A percentile compares a stretch with the other conserved stretches of the same genome.
Conservation (phyloP, 2,329 filamentous ascomycete genomes). For the Fonsecaea nubica region DNA sequence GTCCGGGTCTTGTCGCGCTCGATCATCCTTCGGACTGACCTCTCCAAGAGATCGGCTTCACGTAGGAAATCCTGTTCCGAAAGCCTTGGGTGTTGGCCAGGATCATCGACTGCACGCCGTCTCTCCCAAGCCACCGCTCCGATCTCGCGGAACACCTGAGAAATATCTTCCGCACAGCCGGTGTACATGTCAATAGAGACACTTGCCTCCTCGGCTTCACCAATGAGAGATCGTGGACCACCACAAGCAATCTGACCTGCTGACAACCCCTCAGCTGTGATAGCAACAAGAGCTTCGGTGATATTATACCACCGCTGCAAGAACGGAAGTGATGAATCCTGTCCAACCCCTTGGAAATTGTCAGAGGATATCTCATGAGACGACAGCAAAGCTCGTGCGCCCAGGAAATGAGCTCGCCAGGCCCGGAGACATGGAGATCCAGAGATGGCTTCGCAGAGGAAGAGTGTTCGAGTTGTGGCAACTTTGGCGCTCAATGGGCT, state of each 20-base stretch:
- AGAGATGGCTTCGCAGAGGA: conserved; percentile 53
- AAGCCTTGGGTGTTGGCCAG: conserved; percentile 10
- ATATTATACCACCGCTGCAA: conserved; percentile 41
- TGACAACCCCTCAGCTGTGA: conserved; percentile 18
- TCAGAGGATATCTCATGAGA: neutral
- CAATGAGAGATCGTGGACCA: neutral
- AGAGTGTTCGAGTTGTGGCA: conserved; percentile 52
- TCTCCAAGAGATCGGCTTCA: conserved; percentile 45
- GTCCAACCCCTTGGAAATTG: conserved; percentile 35
- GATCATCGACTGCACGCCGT: neutral
- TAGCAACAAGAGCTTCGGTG: conserved; percentile 23
- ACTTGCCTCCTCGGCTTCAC: neutral
- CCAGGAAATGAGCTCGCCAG: conserved; percentile 53
- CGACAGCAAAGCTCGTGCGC: conserved; percentile 49
- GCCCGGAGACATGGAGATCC: conserved; percentile 47
- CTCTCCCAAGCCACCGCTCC: conserved; percentile 24
- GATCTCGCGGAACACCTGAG: conserved; percentile 18
- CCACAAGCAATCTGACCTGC: neutral
- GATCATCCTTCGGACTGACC: conserved; percentile 38
- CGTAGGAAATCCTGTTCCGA: conserved; percentile 21
- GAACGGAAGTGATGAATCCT: conserved; percentile 1
- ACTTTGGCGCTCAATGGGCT: conserved; percentile 43
- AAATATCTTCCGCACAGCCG: conserved; percentile 22
- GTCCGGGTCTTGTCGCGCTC: conserved; percentile 29
- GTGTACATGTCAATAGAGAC: conserved; percentile 23